phyloP scores from a whole-genome alignment of 306 rosid genomes.

The Crotalaria pallida region DNA sequence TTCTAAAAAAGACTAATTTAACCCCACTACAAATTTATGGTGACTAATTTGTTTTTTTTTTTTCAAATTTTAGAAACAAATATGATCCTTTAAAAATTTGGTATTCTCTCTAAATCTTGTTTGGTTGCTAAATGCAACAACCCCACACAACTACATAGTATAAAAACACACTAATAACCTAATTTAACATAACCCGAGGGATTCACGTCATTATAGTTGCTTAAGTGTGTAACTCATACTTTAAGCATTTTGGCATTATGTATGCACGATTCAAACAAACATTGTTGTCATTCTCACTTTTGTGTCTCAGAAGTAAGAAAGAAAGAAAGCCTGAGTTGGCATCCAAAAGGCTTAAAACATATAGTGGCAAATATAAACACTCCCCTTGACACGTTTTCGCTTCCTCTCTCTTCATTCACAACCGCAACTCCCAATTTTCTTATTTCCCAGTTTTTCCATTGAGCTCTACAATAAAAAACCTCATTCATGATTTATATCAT shows the following conservation, averaged over 20 bases:
- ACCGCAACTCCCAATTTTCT: not conserved
- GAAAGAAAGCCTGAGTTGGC: constrained; percentile 41
- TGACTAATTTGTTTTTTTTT: no score
- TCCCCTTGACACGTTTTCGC: constrained; percentile 49
- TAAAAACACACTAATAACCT: not conserved
- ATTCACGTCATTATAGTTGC: constrained; percentile 23
- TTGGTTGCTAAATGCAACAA: not conserved
- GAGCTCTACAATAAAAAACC: constrained; percentile 21
- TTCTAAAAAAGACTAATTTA: no score
- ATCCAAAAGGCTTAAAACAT: no score
- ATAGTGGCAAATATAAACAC: constrained; percentile 54
- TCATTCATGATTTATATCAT: constrained; percentile 32
- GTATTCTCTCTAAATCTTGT: no score
- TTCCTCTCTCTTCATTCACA: not conserved
- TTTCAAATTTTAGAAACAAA: no score
- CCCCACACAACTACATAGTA: not conserved
- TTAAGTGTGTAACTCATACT: not conserved
- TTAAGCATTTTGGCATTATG: constrained; percentile 26
- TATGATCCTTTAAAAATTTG: no score
- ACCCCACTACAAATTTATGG: no score
- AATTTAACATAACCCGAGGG: not conserved
- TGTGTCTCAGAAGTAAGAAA: constrained; percentile 25
- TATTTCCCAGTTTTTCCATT: not conserved
- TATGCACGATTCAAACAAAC: constrained; percentile 23
- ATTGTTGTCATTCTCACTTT: constrained; percentile 56